phyloP scores from a whole-genome alignment of 2,329 filamentous ascomycete species.

The Calonectria crousiana region DNA sequence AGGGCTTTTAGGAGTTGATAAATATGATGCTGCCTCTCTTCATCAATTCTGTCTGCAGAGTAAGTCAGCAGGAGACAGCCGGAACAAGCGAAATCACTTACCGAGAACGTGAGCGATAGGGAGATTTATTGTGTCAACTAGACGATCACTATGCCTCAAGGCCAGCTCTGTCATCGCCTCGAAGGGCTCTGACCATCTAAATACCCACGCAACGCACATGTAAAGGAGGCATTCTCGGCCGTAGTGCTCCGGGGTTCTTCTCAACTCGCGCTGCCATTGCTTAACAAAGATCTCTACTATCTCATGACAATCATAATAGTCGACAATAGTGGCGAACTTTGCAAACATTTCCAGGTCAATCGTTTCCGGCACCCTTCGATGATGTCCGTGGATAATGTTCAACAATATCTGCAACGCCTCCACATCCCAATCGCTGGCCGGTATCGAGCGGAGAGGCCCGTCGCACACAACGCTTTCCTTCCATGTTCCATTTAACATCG shows the following conservation, averaged over 20 bases:
- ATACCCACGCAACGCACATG: neutral
- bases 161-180: neutral
- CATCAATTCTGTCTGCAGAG: neutral
- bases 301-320: slow-evolving; percentile 2
- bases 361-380: neutral
- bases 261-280: neutral
- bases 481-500: neutral
- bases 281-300: slow-evolving; percentile 8
- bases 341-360: neutral
- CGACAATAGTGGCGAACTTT: neutral
- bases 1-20: neutral
- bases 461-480: neutral
- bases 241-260: neutral
- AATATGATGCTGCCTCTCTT: neutral
- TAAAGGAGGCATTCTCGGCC: neutral
- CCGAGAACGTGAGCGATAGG: neutral
- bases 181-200: neutral
- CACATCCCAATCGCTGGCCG: neutral
- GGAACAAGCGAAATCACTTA: neutral
- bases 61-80: neutral
- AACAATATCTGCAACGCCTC: neutral
- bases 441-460: neutral
- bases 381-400: neutral
- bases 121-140: neutral
- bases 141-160: neutral